Base-by-base conservation (phyloP, 768 basidiomycete species). In the Sporobolomyces pararoseus region DNA sequence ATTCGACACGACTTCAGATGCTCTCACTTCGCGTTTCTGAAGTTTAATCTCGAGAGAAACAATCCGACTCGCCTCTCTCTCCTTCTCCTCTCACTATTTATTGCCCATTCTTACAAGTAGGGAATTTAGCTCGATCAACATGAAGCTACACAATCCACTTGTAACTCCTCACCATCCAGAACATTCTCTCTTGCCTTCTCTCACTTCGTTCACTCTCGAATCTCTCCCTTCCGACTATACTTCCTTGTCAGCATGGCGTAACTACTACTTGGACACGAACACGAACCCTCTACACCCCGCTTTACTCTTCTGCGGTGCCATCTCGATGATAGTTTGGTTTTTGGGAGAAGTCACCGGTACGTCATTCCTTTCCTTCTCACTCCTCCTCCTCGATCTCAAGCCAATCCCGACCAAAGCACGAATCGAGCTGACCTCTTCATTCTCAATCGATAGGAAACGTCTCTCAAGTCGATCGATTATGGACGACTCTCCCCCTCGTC, bases 401-500 rank as follows among this genome's bases (percentile, higher is more conserved):
- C n/a, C n/a, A n/a, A n/a, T n/a, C n/a, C n/a, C n/a, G n/a, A n/a
- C n/a, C n/a, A n/a, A n/a, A n/a, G n/a, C 9, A 9, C 7, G 31
- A 39, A 27, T 44, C 32, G 34, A 13, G 25, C 5, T 4, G 19
- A 17, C 31, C 29, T 35, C 39, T 42, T 9, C 39, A 9, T 42
- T 9, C 9, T 9, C 17, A 17, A 42, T 42, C 10, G 39, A 7
- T 23, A 70, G 83, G 84, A 49, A 93, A 94, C 75, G 88, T 89
- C 55, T 90, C 88, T 2, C 90, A 92, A 77, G 91, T 94, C 31
- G 91, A 97, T 80, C 85, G 90, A 34, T 77, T 91, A 19, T 85
- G 85, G 85, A 84, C 89, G 0, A 86, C 92, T 78, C 77, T 80
- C 29, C 93, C 94, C 0, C 83, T 88, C 10, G 83, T 94, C 25